Conservation (phyloP, 306 rosid genomes). For the Glycine tomentella region DNA sequence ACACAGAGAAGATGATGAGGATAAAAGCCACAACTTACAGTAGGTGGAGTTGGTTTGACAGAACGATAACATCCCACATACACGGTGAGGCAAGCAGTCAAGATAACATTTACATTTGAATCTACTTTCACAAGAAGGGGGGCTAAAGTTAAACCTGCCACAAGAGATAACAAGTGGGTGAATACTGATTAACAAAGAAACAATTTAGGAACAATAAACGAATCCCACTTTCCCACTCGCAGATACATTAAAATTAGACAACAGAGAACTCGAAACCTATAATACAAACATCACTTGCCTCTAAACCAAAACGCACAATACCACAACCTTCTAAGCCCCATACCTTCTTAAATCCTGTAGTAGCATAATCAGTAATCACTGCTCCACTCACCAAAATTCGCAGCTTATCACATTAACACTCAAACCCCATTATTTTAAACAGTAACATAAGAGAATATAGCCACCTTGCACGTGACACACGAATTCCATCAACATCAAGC, state of each 20-base stretch:
- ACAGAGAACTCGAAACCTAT: neutral
- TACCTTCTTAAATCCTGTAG: slow-evolving; percentile 10
- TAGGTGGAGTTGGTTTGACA: slow-evolving; percentile 82
- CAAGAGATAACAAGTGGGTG: neutral
- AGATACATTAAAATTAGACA: slow-evolving; percentile 3
- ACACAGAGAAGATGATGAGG: neutral
- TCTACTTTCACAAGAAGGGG: slow-evolving; percentile 79
- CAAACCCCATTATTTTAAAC: slow-evolving; percentile 1
- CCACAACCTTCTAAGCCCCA: slow-evolving; percentile 1
- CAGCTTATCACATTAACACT: slow-evolving; percentile 3
- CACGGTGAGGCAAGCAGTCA: slow-evolving; percentile 80
- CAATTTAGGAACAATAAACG: no score
- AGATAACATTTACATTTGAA: slow-evolving; percentile 74
- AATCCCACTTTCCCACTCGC: no score
- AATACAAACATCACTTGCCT: neutral
- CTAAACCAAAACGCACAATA: slow-evolving; percentile 5
- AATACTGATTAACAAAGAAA: no score
- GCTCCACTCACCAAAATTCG: slow-evolving; percentile 5
- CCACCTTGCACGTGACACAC: neutral
- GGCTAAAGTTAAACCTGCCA: slow-evolving; percentile 79
- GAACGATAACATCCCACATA: slow-evolving; percentile 85
- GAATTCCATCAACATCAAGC: slow-evolving; percentile 15
- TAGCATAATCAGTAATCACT: slow-evolving; percentile 15
- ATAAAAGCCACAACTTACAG: slow-evolving; percentile 58
- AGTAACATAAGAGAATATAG: neutral